These are phyloP conservation scores for Trichoderma gracile DNA, from an alignment of 2,329 filamentous ascomycete species.

Conservation along the genomic window DNA sequence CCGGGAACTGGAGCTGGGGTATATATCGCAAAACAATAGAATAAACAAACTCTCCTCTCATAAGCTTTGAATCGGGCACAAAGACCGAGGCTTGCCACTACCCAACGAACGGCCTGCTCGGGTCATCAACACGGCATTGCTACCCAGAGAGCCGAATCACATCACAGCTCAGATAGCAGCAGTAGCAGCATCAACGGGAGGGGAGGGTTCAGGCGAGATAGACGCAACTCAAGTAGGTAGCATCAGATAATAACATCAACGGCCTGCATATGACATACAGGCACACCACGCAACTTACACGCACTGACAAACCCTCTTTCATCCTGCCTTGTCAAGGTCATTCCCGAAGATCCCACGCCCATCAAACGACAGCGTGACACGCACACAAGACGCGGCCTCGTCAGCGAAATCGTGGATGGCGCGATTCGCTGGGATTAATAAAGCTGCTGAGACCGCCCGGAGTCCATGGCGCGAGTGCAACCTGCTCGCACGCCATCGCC, in stretches of 20 bases:
- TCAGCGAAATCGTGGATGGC: slow-evolving; percentile 25
- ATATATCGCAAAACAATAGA: background rate
- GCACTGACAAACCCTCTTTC: background rate
- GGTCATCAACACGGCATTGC: slow-evolving; percentile 15
- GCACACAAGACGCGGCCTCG: slow-evolving; percentile 25
- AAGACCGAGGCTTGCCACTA: slow-evolving; percentile 3
- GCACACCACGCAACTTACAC: background rate
- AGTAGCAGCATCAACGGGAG: background rate
- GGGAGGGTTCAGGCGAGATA: too few relatives aligned
- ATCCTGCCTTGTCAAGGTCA: too few relatives aligned
- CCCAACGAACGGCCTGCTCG: slow-evolving; percentile 10
- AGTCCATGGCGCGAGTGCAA: slow-evolving; percentile 23
- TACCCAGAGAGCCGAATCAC: slow-evolving; percentile 10
- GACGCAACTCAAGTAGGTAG: too few relatives aligned
- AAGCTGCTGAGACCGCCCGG: background rate
- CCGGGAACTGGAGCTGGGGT: background rate
- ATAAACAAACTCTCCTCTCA: background rate
- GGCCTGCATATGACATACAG: background rate
- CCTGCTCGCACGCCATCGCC: slow-evolving; percentile 25
- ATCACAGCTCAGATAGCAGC: slow-evolving; percentile 7
- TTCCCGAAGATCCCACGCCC: slow-evolving; percentile 12
- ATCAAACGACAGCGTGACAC: slow-evolving; percentile 17
- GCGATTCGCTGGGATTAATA: slow-evolving; percentile 25
- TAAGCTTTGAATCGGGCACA: slow-evolving; percentile 2
- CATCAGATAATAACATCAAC: too few relatives aligned